Conservation (phyloP, 2,329 filamentous ascomycete species). For the Aspergillus fructus region DNA sequence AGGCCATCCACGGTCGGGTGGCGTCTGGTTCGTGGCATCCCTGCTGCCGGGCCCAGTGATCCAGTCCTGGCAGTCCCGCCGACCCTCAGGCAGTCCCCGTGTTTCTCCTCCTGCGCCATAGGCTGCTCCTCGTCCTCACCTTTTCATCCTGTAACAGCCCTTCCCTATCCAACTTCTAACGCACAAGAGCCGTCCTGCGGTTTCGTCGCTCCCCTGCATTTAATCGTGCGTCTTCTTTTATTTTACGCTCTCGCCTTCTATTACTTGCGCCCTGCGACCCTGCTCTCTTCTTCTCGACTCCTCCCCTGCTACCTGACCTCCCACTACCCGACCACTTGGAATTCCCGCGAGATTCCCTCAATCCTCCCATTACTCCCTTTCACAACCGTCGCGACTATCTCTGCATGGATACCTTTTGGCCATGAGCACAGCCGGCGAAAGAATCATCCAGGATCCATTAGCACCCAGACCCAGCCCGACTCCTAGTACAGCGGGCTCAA, state of each 20-base stretch:
- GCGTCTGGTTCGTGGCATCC: conserved; percentile 6
- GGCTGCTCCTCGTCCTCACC: background rate
- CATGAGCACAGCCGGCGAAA: conserved; percentile 35
- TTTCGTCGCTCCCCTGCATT: conserved; percentile 6
- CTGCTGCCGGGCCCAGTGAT: background rate
- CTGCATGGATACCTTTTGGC: conserved; percentile 32
- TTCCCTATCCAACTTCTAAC: background rate
- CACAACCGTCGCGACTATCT: conserved; percentile 13
- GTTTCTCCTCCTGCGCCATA: conserved; percentile 5
- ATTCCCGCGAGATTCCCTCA: conserved; percentile 9
- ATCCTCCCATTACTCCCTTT: conserved; percentile 6
- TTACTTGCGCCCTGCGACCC: conserved; percentile 1
- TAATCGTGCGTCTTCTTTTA: conserved; percentile 8
- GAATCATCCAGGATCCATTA: conserved; percentile 26
- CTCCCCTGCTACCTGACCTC: background rate
- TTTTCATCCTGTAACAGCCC: conserved; percentile 6
- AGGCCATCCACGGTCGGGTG: conserved; percentile 11
- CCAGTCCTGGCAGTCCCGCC: conserved; percentile 1
- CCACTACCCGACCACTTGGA: background rate
- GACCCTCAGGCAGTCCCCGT: background rate
- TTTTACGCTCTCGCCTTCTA: conserved; percentile 1
- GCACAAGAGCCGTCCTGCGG: background rate
- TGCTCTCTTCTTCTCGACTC: conserved; percentile 8
- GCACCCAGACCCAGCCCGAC: conserved; percentile 30
- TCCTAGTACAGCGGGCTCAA: conserved; percentile 35